Evolutionary conservation across 2,329 filamentous ascomycete species (phyloP).

Genomic region (Exophiala calicioides): DNA sequence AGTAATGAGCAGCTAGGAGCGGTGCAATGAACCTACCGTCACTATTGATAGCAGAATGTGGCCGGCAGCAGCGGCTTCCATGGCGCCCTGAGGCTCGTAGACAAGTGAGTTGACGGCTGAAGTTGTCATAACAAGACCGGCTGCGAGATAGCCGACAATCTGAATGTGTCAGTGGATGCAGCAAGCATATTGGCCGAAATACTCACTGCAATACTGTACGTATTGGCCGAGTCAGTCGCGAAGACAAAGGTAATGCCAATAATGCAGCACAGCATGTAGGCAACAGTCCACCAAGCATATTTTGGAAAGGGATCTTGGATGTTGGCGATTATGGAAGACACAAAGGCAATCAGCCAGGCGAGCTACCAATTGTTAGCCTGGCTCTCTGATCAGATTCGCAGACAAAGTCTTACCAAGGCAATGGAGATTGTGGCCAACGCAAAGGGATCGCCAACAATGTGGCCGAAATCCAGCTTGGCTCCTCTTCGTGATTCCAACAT

Average conservation of each 20-base stretch:
- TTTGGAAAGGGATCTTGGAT: constrained; percentile 68
- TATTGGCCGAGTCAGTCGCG: constrained; percentile 78
- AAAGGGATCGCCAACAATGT: constrained; percentile 95
- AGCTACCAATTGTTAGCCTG: constrained; percentile 66
- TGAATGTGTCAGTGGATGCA: constrained; percentile 32
- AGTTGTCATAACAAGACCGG: constrained; percentile 80
- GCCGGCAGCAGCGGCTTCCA: constrained; percentile 85
- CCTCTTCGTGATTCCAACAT: constrained; percentile 35
- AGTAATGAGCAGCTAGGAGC: constrained; percentile 14
- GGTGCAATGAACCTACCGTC: constrained; percentile 61
- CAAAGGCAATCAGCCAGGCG: constrained; percentile 91
- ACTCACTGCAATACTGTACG: constrained; percentile 81
- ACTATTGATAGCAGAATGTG: constrained; percentile 95
- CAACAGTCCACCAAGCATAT: constrained; percentile 88
- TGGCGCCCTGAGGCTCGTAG: constrained; percentile 70
- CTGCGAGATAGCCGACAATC: constrained; percentile 82
- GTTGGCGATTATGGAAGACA: constrained; percentile 76
- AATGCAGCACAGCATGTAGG: constrained; percentile 83
- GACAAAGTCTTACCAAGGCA: constrained; percentile 69
- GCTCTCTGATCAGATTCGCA: not conserved
- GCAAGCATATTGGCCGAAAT: not conserved
- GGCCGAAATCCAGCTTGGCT: constrained; percentile 68
- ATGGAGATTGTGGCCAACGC: constrained; percentile 93
- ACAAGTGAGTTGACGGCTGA: constrained; percentile 84
- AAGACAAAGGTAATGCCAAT: constrained; percentile 78